Evolutionary conservation across 805 yeast genomes (phyloP).

Genomic region (Candida tallmaniae): DNA sequence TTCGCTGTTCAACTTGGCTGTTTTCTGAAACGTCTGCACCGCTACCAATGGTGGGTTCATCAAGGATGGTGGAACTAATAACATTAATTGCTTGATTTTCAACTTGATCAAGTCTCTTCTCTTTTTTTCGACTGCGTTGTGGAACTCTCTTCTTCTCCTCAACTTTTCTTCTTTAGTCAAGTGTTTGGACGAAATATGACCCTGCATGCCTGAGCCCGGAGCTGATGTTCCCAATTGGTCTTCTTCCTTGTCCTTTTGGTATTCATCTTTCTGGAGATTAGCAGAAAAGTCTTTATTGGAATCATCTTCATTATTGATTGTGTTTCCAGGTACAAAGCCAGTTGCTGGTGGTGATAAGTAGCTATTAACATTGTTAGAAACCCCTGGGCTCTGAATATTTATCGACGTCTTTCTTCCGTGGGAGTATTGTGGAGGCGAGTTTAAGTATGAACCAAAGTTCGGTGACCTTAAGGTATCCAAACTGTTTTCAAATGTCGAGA

Average conservation of each 20-base stretch:
- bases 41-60: conserved; percentile 45
- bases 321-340: not conserved
- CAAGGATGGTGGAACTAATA: conserved; percentile 73
- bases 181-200: conserved; percentile 25
- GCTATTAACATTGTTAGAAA: conserved; percentile 16
- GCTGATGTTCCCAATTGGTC: conserved; percentile 27
- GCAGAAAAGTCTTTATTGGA: not conserved
- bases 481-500: conserved; percentile 21
- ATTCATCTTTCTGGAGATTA: not conserved
- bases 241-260: not conserved
- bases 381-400: conserved; percentile 19
- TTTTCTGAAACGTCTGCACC: conserved; percentile 37
- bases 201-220: conserved; percentile 14
- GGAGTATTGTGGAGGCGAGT: conserved; percentile 33
- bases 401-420: conserved; percentile 5
- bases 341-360: conserved; percentile 24
- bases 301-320: conserved; percentile 1
- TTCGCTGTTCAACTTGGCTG: conserved; percentile 21
- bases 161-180: conserved; percentile 64
- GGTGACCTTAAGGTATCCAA: conserved; percentile 36
- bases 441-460: conserved; percentile 22
- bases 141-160: conserved; percentile 79
- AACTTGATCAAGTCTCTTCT: conserved; percentile 89
- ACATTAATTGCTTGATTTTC: conserved; percentile 77
- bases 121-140: conserved; percentile 90